Percentiles rank a stretch among this genome's conserved stretches.
These are phyloP conservation scores for Canavalia ensiformis DNA, from an alignment of 306 rosid genomes.

Conservation along the genomic window DNA sequence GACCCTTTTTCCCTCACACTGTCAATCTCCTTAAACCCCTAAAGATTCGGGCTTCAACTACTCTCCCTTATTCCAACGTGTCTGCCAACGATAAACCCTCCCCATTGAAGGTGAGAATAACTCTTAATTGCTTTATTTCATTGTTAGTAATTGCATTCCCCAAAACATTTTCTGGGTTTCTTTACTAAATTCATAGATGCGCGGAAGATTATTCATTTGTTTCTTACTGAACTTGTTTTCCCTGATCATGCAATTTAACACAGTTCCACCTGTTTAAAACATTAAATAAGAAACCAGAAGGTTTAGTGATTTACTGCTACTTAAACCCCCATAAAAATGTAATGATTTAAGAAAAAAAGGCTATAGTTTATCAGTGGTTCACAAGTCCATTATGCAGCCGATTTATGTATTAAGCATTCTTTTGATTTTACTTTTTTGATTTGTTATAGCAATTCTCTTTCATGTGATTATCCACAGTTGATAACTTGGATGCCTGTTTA, in stretches of 20 bases:
- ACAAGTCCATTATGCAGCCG: background rate
- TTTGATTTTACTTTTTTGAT: constrained; percentile 20
- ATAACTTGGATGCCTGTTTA: constrained; percentile 13
- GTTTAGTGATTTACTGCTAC: background rate
- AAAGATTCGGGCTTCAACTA: constrained; percentile 72
- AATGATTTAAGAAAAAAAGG: background rate
- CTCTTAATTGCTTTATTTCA: constrained; percentile 13
- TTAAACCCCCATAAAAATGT: background rate
- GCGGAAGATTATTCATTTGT: background rate
- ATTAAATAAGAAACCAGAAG: background rate
- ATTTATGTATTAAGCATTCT: constrained; percentile 5
- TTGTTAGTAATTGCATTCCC: constrained; percentile 11
- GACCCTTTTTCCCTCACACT: constrained; percentile 53
- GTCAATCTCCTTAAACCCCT: constrained; percentile 55
- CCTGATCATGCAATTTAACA: background rate
- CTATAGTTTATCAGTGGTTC: background rate
- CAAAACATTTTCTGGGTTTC: background rate
- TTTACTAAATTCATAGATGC: constrained; percentile 5
- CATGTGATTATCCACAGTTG: constrained; percentile 19
- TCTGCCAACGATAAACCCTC: constrained; percentile 63
- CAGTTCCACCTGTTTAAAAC: background rate
- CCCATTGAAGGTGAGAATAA: constrained; percentile 68
- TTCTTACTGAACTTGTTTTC: background rate
- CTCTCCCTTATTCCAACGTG: constrained; percentile 75
- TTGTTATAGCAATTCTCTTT: constrained; percentile 14